Conservation (phyloP, 345 rosid species). For the Euclidium syriacum region DNA sequence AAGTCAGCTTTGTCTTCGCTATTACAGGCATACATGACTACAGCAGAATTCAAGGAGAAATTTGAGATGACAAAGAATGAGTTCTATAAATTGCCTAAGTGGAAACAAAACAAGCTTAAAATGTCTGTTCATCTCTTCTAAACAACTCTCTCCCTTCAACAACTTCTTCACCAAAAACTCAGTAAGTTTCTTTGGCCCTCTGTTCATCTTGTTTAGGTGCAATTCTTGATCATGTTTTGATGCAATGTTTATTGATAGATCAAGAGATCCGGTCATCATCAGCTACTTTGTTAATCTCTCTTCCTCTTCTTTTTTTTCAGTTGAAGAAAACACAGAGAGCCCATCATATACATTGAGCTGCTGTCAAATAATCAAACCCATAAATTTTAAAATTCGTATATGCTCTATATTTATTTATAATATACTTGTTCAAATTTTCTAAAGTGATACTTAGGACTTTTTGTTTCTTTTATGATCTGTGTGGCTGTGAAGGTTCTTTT, state of each 20-base stretch:
- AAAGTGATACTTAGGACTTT: background rate
- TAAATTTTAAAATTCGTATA: background rate
- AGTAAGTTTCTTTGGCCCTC: slow-evolving; percentile 18
- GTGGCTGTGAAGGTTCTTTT: slow-evolving; percentile 32
- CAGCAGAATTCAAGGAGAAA: slow-evolving; percentile 78
- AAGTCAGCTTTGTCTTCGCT: background rate
- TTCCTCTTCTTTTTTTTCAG: slow-evolving; percentile 20
- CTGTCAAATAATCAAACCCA: slow-evolving; percentile 11
- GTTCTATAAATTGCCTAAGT: slow-evolving; percentile 84
- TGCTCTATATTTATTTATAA: background rate
- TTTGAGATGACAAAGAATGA: slow-evolving; percentile 79
- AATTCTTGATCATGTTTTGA: background rate
- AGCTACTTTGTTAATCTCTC: background rate
- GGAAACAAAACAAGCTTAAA: slow-evolving; percentile 99
- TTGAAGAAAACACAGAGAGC: slow-evolving; percentile 16
- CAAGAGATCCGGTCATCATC: background rate
- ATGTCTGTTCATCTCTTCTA: slow-evolving; percentile 79
- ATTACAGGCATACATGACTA: slow-evolving; percentile 69
- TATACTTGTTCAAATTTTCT: background rate
- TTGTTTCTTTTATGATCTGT: slow-evolving; percentile 14
- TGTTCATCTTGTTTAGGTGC: background rate
- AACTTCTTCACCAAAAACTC: slow-evolving; percentile 22
- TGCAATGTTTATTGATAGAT: slow-evolving; percentile 2
- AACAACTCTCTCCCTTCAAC: slow-evolving; percentile 24
- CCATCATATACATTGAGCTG: slow-evolving; percentile 10